phyloP scores from a whole-genome alignment of 768 basidiomycete genomes.

The Kwoniella bestiolae region DNA sequence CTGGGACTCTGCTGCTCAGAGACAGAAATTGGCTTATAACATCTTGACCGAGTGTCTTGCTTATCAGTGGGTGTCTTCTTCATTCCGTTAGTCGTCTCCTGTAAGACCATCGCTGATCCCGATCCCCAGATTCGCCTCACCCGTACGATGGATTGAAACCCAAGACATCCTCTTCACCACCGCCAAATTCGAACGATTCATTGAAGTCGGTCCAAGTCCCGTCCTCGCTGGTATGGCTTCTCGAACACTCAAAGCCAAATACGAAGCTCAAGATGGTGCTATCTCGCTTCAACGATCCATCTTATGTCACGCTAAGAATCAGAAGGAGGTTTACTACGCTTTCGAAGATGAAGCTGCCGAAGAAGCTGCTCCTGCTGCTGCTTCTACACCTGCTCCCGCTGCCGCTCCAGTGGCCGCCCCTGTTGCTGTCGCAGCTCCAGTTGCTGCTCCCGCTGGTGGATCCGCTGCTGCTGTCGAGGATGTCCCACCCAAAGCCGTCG shows the following conservation, averaged over 20 bases:
- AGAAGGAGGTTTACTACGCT: constrained; percentile 96
- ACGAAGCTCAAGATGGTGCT: constrained; percentile 86
- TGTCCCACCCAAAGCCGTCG: constrained; percentile 85
- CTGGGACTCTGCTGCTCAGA: constrained; percentile 79
- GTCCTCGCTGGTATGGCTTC: constrained; percentile 64
- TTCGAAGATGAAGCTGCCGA: constrained; percentile 81
- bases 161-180: constrained; percentile 89
- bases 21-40: constrained; percentile 91
- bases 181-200: constrained; percentile 86
- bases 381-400: constrained; percentile 60
- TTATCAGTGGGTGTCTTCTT: constrained; percentile 75
- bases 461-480: constrained; percentile 81
- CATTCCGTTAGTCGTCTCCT: background rate
- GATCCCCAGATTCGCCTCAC: constrained; percentile 65
- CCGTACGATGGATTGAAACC: constrained; percentile 99
- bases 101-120: constrained; percentile 9
- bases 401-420: constrained; percentile 58
- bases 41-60: constrained; percentile 96
- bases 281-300: constrained; percentile 76
- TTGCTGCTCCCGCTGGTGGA: constrained; percentile 61
- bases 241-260: constrained; percentile 65
- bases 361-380: constrained; percentile 54
- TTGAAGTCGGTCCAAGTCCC: constrained; percentile 95
- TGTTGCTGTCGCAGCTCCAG: constrained; percentile 58
- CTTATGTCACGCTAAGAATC: constrained; percentile 91